A percentile compares a stretch with the other conserved stretches of the same genome.
Conservation (phyloP, 2,329 filamentous ascomycete species). For the Colletotrichum horii region DNA sequence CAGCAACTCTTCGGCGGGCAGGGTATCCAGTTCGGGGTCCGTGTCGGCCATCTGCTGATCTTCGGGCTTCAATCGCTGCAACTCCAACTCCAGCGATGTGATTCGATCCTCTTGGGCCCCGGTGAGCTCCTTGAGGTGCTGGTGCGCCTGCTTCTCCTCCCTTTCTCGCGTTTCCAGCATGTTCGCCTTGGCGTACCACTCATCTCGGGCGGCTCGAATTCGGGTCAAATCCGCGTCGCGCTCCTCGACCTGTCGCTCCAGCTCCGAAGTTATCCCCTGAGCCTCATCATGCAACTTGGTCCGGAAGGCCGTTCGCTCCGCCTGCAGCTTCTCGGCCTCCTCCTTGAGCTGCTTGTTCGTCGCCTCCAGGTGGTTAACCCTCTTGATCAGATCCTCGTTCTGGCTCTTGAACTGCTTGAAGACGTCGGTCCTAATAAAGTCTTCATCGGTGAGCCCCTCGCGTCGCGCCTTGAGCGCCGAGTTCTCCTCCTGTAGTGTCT, state of each 20-base stretch:
- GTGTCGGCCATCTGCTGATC: slow-evolving; percentile 51
- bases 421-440: slow-evolving; percentile 89
- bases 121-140: slow-evolving; percentile 81
- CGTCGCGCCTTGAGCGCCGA: slow-evolving; percentile 72
- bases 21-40: slow-evolving; percentile 56
- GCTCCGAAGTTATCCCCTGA: slow-evolving; percentile 73
- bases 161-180: slow-evolving; percentile 82
- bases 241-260: slow-evolving; percentile 80
- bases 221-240: slow-evolving; percentile 86
- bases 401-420: slow-evolving; percentile 92
- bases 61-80: slow-evolving; percentile 70
- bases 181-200: slow-evolving; percentile 80
- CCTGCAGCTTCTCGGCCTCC: slow-evolving; percentile 83
- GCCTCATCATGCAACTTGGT: slow-evolving; percentile 82
- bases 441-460: slow-evolving; percentile 83
- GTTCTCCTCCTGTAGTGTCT: slow-evolving; percentile 76
- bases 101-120: slow-evolving; percentile 83
- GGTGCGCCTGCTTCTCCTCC: slow-evolving; percentile 70
- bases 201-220: slow-evolving; percentile 84
- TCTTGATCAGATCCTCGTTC: slow-evolving; percentile 90
- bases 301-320: slow-evolving; percentile 83
- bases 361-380: slow-evolving; percentile 89
- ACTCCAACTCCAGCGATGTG: slow-evolving; percentile 79
- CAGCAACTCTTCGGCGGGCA: slow-evolving; percentile 75
- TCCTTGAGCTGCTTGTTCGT: slow-evolving; percentile 84